Conservation (phyloP, 192 early-diverging fungal species). For the Podila epigama region DNA sequence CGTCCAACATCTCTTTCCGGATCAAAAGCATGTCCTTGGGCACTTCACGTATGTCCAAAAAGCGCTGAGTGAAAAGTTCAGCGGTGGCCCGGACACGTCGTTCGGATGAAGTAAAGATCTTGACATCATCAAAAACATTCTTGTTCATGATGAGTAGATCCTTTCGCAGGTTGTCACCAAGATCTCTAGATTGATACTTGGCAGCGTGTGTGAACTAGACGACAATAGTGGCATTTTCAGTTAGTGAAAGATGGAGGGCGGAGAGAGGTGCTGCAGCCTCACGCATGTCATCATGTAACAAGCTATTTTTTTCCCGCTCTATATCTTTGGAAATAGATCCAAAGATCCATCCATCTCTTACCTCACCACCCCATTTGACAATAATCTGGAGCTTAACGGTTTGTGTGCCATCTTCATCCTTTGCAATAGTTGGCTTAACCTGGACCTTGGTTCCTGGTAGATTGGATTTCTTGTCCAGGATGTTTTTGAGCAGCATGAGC, state of each 20-base stretch:
- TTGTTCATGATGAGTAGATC: slow-evolving; percentile 91
- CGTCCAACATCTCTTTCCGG: slow-evolving; percentile 93
- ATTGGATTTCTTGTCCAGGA: slow-evolving; percentile 81
- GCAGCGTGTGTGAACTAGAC: slow-evolving; percentile 91
- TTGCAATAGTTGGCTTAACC: slow-evolving; percentile 81
- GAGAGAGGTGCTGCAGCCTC: neutral
- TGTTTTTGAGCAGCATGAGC: slow-evolving; percentile 72
- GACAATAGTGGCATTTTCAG: neutral
- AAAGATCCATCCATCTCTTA: slow-evolving; percentile 6
- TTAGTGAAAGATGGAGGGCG: neutral
- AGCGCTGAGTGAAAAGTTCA: slow-evolving; percentile 71
- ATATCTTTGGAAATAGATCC: neutral
- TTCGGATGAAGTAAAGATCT: slow-evolving; percentile 87
- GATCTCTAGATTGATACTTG: slow-evolving; percentile 85
- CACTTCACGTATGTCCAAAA: slow-evolving; percentile 66
- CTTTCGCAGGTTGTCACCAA: slow-evolving; percentile 93
- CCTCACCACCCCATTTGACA: slow-evolving; percentile 96
- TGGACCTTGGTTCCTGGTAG: slow-evolving; percentile 94
- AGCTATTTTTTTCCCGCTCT: neutral
- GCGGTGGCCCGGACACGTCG: slow-evolving; percentile 87
- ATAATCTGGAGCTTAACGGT: slow-evolving; percentile 87
- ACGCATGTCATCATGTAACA: no score
- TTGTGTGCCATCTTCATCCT: slow-evolving; percentile 51
- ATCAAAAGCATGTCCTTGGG: slow-evolving; percentile 70
- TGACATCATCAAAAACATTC: slow-evolving; percentile 85